phyloP scores from a whole-genome alignment of 208 protist genomes.

The Strigomonas culicis region DNA sequence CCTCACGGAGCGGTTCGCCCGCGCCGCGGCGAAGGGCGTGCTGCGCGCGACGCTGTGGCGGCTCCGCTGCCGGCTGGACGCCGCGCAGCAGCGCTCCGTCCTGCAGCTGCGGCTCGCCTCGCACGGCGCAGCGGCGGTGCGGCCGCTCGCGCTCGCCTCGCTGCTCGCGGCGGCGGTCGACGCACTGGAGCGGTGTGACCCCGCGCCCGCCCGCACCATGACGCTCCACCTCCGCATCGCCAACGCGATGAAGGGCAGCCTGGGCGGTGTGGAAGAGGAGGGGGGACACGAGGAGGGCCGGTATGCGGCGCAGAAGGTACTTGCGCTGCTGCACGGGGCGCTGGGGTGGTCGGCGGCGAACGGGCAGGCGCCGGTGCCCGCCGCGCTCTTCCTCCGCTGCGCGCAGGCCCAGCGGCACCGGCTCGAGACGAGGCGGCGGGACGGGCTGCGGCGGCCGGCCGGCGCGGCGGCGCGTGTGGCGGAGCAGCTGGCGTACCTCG shows the following conservation, averaged over 20 bases:
- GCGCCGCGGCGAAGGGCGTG: constrained; percentile 9
- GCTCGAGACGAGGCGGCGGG: not conserved
- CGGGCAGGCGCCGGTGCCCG: constrained; percentile 16
- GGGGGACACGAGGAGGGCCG: constrained; percentile 4
- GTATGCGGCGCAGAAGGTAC: constrained; percentile 2
- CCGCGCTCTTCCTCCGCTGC: constrained; percentile 10
- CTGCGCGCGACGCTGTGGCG: not conserved
- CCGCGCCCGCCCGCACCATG: not conserved
- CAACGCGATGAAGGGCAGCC: not conserved
- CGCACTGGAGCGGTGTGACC: not conserved
- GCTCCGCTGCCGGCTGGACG: constrained; percentile 14
- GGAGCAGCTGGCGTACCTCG: not conserved
- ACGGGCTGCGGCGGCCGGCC: too few relatives aligned
- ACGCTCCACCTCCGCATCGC: not conserved
- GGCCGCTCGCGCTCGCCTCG: not conserved
- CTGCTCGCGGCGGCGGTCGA: not conserved
- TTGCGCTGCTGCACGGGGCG: constrained; percentile 9
- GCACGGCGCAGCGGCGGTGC: not conserved
- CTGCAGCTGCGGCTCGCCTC: not conserved
- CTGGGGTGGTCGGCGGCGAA: constrained; percentile 9
- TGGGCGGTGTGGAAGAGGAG: not conserved
- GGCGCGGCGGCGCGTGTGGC: not conserved
- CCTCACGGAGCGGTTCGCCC: constrained; percentile 11
- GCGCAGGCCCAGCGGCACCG: not conserved
- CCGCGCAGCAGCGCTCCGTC: constrained; percentile 11